Evolutionary conservation across 2,329 filamentous ascomycete genomes (phyloP).

Genomic region (Paraphaeosphaeria minitans): DNA sequence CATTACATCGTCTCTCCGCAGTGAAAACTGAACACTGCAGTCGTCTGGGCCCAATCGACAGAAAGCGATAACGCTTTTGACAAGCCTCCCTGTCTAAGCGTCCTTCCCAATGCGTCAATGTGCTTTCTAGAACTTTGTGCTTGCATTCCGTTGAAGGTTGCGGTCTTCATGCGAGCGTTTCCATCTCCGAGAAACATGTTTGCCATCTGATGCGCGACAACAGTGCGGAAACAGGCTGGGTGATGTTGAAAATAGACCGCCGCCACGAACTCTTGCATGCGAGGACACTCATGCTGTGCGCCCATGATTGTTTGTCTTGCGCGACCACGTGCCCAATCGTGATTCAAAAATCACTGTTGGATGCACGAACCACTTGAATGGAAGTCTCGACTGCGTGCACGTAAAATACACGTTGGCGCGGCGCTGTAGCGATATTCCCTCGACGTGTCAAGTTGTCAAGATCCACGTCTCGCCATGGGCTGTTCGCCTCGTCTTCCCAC

Average conservation of each 20-base stretch:
- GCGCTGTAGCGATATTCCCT: conserved; percentile 12
- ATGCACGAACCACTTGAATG: not conserved
- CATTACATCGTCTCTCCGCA: conserved; percentile 15
- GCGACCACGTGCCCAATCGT: conserved; percentile 2
- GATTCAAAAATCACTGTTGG: not conserved
- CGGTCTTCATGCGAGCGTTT: not conserved
- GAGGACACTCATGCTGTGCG: conserved; percentile 20
- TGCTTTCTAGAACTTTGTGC: conserved; percentile 1
- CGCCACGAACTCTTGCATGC: conserved; percentile 5
- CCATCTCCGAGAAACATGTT: not conserved
- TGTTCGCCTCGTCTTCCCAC: conserved; percentile 6
- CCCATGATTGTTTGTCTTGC: conserved; percentile 16
- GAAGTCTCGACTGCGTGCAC: conserved; percentile 4
- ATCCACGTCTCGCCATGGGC: conserved; percentile 9
- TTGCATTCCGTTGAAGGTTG: conserved; percentile 8
- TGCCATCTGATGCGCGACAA: conserved; percentile 17
- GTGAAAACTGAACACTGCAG: conserved; percentile 9
- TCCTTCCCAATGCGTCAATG: conserved; percentile 10
- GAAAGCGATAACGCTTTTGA: conserved; percentile 18
- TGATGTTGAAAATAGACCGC: not conserved
- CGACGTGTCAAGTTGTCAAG: conserved; percentile 6
- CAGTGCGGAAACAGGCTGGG: not conserved
- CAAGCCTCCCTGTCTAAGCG: conserved; percentile 1
- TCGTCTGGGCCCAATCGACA: conserved; percentile 20
- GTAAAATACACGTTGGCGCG: conserved; percentile 3